Base-by-base conservation (phyloP, 306 rosid species). In the Hippophae gyantsensis region DNA sequence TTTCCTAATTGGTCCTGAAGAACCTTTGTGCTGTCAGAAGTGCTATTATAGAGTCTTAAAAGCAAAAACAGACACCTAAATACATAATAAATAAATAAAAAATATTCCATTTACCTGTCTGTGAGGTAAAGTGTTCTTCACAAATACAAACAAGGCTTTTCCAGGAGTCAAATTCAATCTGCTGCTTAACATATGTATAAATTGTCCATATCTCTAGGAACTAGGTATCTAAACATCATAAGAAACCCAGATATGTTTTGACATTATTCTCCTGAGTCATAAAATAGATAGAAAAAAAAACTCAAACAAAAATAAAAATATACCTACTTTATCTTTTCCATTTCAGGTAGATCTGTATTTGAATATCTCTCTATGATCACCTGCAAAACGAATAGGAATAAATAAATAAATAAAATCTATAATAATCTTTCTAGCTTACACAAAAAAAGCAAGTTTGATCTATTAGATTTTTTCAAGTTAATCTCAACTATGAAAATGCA, bases 181-280 rank as follows among this genome's bases (percentile, higher is more conserved):
- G 69, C 78, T 66, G 69, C 90, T 88, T 72, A 92, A 72, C 64
- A 85, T 63, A 71, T 85, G 90, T 71, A 88, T 92, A 78, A 92
- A 92, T 57, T 85, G 86, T 13, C 96, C 96, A 92, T 76, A 69
- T 87, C 96, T 73, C 89, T 84, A 3, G 99, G 96, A 60, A 88
- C 90, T 59, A 90, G 85, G 66, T 69, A 90, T 77, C 97, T 87
- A 64, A 58, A 49, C 40, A 27, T 46, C 14, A 58, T 18, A 43
- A 61, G 51, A 27, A 68, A 64, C 73, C 66, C 38, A 32, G 47
- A 58, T 5, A 25, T 46, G 10, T 6, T 9, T 1, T 65, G 10
- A 58, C 68, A 55, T 68, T 58, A 9, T 56, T 46, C 62, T 60
- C 48, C 9, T 18, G 38, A 27, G 45, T 32, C 4, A 32, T 32